Conservation (phyloP, 2,329 filamentous ascomycete species). For the Colletotrichum camelliae region DNA sequence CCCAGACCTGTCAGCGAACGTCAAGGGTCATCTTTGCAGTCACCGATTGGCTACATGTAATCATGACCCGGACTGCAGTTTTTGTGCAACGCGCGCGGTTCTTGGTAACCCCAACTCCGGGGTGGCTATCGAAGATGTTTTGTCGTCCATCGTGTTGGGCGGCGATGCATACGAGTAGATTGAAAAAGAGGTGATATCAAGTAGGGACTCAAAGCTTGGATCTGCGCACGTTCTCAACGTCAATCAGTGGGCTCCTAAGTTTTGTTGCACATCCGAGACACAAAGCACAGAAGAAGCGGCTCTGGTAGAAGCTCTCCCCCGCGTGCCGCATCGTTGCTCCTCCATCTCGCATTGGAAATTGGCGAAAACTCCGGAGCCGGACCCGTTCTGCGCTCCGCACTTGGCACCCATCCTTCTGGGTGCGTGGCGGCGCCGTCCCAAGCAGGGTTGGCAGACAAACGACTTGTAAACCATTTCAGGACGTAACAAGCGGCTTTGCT, state of each 20-base stretch:
- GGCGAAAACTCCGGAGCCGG: background rate
- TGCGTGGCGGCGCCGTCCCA: background rate
- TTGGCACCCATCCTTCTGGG: background rate
- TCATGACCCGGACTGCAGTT: background rate
- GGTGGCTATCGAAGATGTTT: background rate
- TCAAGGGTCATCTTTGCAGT: background rate
- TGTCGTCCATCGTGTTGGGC: background rate
- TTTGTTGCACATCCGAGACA: background rate
- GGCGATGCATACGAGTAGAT: background rate
- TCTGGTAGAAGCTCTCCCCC: background rate
- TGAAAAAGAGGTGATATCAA: background rate
- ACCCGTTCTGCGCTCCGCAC: background rate
- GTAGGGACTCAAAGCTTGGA: background rate
- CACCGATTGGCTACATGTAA: background rate
- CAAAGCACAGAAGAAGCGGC: background rate
- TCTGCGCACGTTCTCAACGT: background rate
- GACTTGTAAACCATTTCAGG: constrained; percentile 14
- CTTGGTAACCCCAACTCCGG: background rate
- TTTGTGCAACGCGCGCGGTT: background rate
- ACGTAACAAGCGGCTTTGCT: background rate
- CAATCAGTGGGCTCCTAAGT: background rate
- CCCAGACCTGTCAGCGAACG: background rate
- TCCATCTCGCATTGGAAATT: background rate
- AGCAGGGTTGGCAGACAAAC: background rate
- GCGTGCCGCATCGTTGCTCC: background rate